Conservation (phyloP, 1,139 yeast species). For the Debaryomycetaceae sp. region DNA sequence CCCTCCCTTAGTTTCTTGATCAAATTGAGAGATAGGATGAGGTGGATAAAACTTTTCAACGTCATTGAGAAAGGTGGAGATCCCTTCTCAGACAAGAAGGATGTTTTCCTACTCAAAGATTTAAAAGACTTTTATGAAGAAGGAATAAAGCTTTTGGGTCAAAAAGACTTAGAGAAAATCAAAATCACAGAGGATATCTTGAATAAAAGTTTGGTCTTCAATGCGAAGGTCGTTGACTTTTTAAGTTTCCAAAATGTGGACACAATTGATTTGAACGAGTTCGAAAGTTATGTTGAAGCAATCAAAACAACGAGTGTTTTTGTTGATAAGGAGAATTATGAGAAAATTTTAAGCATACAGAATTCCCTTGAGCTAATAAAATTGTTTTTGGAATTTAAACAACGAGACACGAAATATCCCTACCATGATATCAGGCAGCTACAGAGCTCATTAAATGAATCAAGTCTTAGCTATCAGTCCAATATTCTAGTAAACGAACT, state of each 20-base stretch:
- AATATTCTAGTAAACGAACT: conserved; percentile 19
- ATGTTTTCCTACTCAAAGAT: conserved; percentile 34
- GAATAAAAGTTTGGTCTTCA: conserved; percentile 25
- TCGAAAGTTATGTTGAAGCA: conserved; percentile 22
- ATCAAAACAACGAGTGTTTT: conserved; percentile 26
- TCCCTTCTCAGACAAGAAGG: conserved; percentile 36
- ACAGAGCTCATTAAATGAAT: conserved; percentile 19
- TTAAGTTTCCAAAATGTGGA: conserved; percentile 22
- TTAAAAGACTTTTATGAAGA: conserved; percentile 33
- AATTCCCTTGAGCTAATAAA: conserved; percentile 19
- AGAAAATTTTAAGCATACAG: conserved; percentile 26
- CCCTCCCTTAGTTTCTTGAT: conserved; percentile 49
- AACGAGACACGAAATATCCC: conserved; percentile 7
- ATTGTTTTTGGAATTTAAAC: conserved; percentile 15
- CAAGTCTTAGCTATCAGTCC: conserved; percentile 23
- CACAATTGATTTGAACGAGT: conserved; percentile 18
- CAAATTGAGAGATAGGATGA: conserved; percentile 43
- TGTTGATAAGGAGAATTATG: conserved; percentile 23
- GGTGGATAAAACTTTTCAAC: conserved; percentile 45
- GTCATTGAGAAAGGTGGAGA: conserved; percentile 39
- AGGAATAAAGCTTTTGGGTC: conserved; percentile 38
- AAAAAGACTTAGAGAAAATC: conserved; percentile 22
- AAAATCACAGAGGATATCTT: conserved; percentile 23
- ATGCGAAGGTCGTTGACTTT: conserved; percentile 24
- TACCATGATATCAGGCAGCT: conserved; percentile 25